Evolutionary conservation across 108 stramenopile genomes (phyloP).

Genomic region (Cyclotella kingstonii): DNA sequence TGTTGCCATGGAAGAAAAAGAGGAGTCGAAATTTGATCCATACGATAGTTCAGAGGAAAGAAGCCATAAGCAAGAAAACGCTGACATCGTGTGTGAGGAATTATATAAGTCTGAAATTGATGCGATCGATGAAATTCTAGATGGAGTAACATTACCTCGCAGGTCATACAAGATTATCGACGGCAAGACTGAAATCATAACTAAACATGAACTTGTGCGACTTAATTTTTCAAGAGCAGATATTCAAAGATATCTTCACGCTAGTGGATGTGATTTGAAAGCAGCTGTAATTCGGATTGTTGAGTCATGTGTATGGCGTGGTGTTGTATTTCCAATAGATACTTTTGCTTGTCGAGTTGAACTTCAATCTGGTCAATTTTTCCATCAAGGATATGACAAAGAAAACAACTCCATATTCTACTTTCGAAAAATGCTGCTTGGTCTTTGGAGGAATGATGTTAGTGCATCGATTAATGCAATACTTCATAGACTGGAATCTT

Average conservation of each 20-base stretch:
- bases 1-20: background rate
- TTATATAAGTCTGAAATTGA: conserved; percentile 33
- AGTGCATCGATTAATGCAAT: conserved; percentile 55
- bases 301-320: conserved; percentile 64
- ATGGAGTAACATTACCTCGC: conserved; percentile 32
- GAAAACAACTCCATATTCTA: conserved; percentile 67
- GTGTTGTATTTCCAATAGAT: conserved; percentile 68
- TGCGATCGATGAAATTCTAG: conserved; percentile 39
- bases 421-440: conserved; percentile 63
- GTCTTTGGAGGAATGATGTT: conserved; percentile 61
- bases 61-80: too few species aligned
- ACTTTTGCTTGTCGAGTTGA: conserved; percentile 56
- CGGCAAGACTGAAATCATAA: conserved; percentile 1
- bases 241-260: conserved; percentile 48
- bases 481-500: conserved; percentile 59
- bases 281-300: conserved; percentile 52
- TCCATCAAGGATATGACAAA: conserved; percentile 64
- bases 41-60: background rate
- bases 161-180: background rate
- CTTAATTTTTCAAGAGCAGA: conserved; percentile 33
- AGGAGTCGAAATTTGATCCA: background rate
- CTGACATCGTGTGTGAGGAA: too few species aligned
- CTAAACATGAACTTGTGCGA: conserved; percentile 10
- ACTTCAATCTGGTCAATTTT: conserved; percentile 66
- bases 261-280: conserved; percentile 44